Percentiles rank a stretch among this genome's conserved stretches.
Conservation (phyloP, 1,284 basidiomycete species). For the Sanghuangporus weigelae region DNA sequence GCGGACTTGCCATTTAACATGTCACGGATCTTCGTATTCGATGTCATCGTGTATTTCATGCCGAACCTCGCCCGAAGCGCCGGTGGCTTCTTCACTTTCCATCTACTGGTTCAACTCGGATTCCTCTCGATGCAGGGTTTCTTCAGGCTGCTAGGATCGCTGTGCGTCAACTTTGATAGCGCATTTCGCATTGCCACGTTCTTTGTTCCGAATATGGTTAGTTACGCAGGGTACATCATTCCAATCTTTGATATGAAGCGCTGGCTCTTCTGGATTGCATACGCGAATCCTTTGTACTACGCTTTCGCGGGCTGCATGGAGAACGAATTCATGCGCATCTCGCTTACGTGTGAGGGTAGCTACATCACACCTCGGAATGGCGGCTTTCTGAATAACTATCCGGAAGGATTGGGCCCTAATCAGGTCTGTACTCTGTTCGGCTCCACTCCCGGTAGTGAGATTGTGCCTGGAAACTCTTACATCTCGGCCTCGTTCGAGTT, state of each 20-base stretch:
- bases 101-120: slow-evolving; percentile 56
- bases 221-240: slow-evolving; percentile 70
- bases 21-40: slow-evolving; percentile 55
- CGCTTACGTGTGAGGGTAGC: slow-evolving; percentile 63
- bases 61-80: slow-evolving; percentile 54
- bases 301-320: slow-evolving; percentile 77
- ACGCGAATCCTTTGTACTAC: slow-evolving; percentile 75
- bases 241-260: slow-evolving; percentile 76
- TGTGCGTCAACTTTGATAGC: slow-evolving; percentile 59
- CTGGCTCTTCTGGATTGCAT: slow-evolving; percentile 89
- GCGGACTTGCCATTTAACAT: slow-evolving; percentile 76
- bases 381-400: slow-evolving; percentile 56
- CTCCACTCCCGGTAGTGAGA: slow-evolving; percentile 40
- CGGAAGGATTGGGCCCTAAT: slow-evolving; percentile 52
- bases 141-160: slow-evolving; percentile 65
- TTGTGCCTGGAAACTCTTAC: slow-evolving; percentile 53
- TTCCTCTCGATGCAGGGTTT: slow-evolving; percentile 69
- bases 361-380: slow-evolving; percentile 72
- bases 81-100: slow-evolving; percentile 69
- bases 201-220: slow-evolving; percentile 61
- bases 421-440: slow-evolving; percentile 68
- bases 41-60: slow-evolving; percentile 76
- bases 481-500: slow-evolving; percentile 51
- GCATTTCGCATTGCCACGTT: slow-evolving; percentile 58
- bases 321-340: slow-evolving; percentile 77